Base-by-base conservation (phyloP, 495 filamentous ascomycete genomes). In the Parathielavia hyrcaniae region DNA sequence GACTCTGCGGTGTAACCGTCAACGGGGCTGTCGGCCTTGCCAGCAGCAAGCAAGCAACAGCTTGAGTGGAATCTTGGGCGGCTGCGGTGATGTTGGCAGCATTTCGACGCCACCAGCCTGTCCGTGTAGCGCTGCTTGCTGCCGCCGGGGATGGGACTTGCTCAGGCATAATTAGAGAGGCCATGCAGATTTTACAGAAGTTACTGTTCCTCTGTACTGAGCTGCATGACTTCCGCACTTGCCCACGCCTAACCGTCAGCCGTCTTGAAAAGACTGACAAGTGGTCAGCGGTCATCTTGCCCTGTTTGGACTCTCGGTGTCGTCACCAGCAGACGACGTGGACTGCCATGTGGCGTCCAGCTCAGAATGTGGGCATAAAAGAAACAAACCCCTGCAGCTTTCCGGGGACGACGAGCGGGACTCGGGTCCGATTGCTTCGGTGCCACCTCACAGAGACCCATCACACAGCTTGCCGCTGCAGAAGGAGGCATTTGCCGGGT, bases 391-490 rank as follows among this genome's bases (percentile, higher is more conserved):
- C 30, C 41, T 55, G 53, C 53, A 44, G 41, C 30, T 38, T 23
- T 14, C 43, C 30, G 4, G 36, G 26, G n/a, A 5, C 32, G 6
- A 36, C 20, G n/a, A n/a, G n/a, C n/a, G n/a, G n/a, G n/a, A n/a
- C 36, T 26, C 38, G n/a, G 54, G 26, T 34, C 17, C 46, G n/a
- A 34, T 16, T 17, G 10, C n/a, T 50, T 17, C 26, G 44, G 46
- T 50, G 38, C 26, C 12, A 35, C 38, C 36, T 53, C 36, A 43
- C 26, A 45, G 46, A 44, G 38, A 13, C 7, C 20, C 38, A 22
- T 53, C 36, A 20, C 36, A 22, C 55, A 17, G 46, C 55, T 6
- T 50, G 6, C 44, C 55, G 55, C 55, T 57, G 47, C 47, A 50
- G 39, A 12, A 50, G 14, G 55, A 35, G 26, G 38, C 26, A 26